Conservation (phyloP, 2,329 filamentous ascomycete species). For the Ophiocordyceps camponoti-floridani region DNA sequence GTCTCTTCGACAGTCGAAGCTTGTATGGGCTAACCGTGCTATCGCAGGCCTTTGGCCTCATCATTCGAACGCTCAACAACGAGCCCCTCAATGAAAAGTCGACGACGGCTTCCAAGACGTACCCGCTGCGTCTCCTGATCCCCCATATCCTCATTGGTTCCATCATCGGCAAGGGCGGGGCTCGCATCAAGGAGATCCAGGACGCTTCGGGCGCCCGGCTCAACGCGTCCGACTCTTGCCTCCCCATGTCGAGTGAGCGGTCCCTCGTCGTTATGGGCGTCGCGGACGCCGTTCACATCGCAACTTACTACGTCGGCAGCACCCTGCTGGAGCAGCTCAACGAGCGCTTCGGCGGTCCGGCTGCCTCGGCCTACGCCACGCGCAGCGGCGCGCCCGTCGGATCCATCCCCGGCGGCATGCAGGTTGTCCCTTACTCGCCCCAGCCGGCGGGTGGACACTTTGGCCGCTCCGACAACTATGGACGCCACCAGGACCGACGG, state of each 20-base stretch:
- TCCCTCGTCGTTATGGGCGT: constrained; percentile 97
- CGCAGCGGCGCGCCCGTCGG: constrained; percentile 85
- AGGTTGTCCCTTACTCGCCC: constrained; percentile 94
- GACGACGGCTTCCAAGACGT: constrained; percentile 88
- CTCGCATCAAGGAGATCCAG: constrained; percentile 94
- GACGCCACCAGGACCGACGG: constrained; percentile 53
- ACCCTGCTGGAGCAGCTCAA: constrained; percentile 96
- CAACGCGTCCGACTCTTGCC: constrained; percentile 87
- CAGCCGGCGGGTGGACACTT: constrained; percentile 87
- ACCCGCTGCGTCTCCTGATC: constrained; percentile 85
- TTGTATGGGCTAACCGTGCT: constrained; percentile 9
- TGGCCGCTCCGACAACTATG: constrained; percentile 75
- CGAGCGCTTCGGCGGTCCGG: constrained; percentile 87
- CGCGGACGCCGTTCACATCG: constrained; percentile 95
- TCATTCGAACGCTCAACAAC: constrained; percentile 95
- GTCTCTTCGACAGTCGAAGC: not conserved
- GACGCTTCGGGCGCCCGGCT: constrained; percentile 91
- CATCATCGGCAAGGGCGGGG: constrained; percentile 94
- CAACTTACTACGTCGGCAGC: constrained; percentile 95
- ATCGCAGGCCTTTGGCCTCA: constrained; percentile 76
- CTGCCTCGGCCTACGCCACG: constrained; percentile 93
- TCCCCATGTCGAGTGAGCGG: constrained; percentile 87
- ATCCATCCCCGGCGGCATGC: constrained; percentile 91
- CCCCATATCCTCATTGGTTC: constrained; percentile 96
- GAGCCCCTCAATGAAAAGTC: constrained; percentile 79